Evolutionary conservation across 2,329 filamentous ascomycete species (phyloP), one percentile per base, ranked within the genome.

Genomic region (Pseudogymnoascus destructans): DNA sequence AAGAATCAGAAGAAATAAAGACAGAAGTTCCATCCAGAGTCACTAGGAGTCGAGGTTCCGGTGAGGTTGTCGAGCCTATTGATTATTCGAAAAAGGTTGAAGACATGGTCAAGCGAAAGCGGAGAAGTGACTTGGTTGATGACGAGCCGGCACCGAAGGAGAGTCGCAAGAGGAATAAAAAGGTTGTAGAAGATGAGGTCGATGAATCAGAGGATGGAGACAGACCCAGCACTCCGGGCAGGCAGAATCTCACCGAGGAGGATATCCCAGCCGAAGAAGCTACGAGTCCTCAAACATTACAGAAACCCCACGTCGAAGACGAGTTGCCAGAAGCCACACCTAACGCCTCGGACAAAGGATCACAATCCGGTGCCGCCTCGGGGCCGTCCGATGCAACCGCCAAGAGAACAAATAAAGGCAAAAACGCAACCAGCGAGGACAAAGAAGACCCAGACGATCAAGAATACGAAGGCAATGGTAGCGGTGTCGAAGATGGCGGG

Each of bases 381-480:
- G 13, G 13, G 8, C 23, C n/a, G 7, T n/a, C 23, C 42, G 42
- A 15, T n/a, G 23, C 23, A 17, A 38, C 19, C 17, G 1, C 8
- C 15, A 1, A 25, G 42, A 19, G 33, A 15, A 57, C 46, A 38
- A 58, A 36, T 30, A 59, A 57, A 57, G 36, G 25, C 21, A 52
- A 54, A 25, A 46, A 23, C 21, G 42, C 23, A 49, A 10, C 42
- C 42, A 23, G 15, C 42, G n/a, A 15, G n/a, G 40, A 19, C n/a
- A 19, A 57, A 32, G 58, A 59, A 40, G n/a, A 30, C 15, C 5
- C 15, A 15, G 35, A 42, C 13, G 38, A 57, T 11, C 55, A 38
- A 17, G 32, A 54, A 23, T 17, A 4, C 5, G 25, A 59, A 58
- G 52, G n/a, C 57, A 58, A 17, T 15, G 40, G 60, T 13, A 30